Evolutionary conservation across 257 asterid species (phyloP), one percentile per base, ranked within the genome.

Genomic region (Echium plantagineum): DNA sequence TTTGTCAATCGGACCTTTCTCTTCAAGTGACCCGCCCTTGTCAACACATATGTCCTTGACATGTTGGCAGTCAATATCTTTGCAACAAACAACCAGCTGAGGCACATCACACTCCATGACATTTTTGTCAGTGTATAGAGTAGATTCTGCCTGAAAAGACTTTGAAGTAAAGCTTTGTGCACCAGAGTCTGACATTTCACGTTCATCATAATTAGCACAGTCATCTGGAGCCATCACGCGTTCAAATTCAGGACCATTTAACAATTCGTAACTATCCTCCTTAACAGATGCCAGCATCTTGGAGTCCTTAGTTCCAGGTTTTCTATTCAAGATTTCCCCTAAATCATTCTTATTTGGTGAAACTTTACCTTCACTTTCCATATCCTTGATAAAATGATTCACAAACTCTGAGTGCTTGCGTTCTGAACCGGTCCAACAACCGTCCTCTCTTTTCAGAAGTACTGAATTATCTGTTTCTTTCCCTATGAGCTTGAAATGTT

Each of bases 11-110:
- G 69, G 61, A 61, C 31, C 63, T 65, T 79, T 72, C 28, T 74
- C 86, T 31, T 69, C 78, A n/a, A 61, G 67, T 53, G 81, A 79
- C 76, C 68, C 60, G 58, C 95, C 89, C 65, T 83, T 87, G 53
- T 90, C 97, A 15, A 90, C 72, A 30, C 97, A 77, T 62, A 90
- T 90, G 67, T 90, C 97, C 74, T 83, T 90, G 64, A 80, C 70
- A 63, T 57, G 51, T 48, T 79, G 80, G 58, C 55, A 59, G 65
- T 71, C 67, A 24, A 66, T 79, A 61, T 77, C 89, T 60, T 66
- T 80, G 71, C 79, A 74, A 78, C 86, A 76, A 68, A 80, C 82
- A 53, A 63, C 69, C 66, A 77, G 63, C 70, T 84, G 85, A 6
- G 90, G 81, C 57, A 70, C 60, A 46, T 79, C 85, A 71, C 77